Evolutionary conservation across 2,329 filamentous ascomycete species (phyloP).

Genomic region (Colletotrichum agaves): DNA sequence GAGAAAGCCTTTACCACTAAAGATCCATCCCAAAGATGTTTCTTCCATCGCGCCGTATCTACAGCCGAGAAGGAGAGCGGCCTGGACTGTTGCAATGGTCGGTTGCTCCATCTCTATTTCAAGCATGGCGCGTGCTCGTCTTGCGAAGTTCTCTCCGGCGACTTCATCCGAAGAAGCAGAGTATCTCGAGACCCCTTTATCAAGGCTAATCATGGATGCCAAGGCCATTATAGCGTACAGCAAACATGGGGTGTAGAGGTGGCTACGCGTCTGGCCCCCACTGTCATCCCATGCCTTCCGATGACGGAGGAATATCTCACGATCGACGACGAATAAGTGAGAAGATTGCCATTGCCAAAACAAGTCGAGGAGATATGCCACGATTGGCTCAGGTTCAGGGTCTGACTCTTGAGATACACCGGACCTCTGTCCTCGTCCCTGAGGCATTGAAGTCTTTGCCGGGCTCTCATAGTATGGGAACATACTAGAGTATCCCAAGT

Average conservation of each 20-base stretch:
- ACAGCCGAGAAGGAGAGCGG: slow-evolving; percentile 14
- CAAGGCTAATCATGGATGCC: slow-evolving; percentile 30
- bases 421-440: not conserved
- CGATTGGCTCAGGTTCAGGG: slow-evolving; percentile 34
- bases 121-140: not conserved
- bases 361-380: slow-evolving; percentile 24
- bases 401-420: not conserved
- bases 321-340: slow-evolving; percentile 20
- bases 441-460: too few species aligned
- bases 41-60: slow-evolving; percentile 17
- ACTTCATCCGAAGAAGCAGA: slow-evolving; percentile 7
- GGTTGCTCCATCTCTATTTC: slow-evolving; percentile 15
- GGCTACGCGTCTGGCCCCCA: not conserved
- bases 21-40: slow-evolving; percentile 18
- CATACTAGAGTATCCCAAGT: slow-evolving; percentile 3
- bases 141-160: slow-evolving; percentile 24
- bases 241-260: slow-evolving; percentile 9
- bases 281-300: slow-evolving; percentile 23
- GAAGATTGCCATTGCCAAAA: slow-evolving; percentile 32
- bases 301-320: slow-evolving; percentile 5
- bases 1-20: slow-evolving; percentile 13
- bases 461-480: slow-evolving; percentile 18
- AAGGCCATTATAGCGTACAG: slow-evolving; percentile 24
- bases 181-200: slow-evolving; percentile 27
- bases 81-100: slow-evolving; percentile 17